These are phyloP conservation scores for Carex kokanica DNA, from an alignment of 176 grass and related monocot species.

Conservation along the genomic window DNA sequence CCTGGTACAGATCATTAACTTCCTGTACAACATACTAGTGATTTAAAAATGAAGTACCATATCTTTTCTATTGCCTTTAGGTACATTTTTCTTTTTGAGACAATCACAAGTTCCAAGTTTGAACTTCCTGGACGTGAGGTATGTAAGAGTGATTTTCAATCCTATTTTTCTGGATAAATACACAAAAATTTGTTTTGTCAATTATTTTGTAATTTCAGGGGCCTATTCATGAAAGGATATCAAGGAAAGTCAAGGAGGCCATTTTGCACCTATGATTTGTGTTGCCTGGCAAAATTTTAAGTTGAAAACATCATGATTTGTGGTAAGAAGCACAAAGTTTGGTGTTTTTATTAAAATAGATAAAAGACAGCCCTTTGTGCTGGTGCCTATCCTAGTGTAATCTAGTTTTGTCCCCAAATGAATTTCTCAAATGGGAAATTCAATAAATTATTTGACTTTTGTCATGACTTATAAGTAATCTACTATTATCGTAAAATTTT, in stretches of 20 bases:
- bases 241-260: slow-evolving; percentile 60
- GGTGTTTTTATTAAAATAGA: neutral
- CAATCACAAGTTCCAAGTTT: slow-evolving; percentile 71
- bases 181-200: slow-evolving; percentile 4
- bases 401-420: no score
- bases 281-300: neutral
- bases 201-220: slow-evolving; percentile 45
- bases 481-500: neutral
- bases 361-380: neutral
- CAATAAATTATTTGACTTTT: no score
- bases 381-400: neutral
- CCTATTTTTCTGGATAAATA: slow-evolving; percentile 12
- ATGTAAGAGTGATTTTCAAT: neutral
- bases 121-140: slow-evolving; percentile 67
- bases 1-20: neutral
- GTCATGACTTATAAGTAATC: no score
- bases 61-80: slow-evolving; percentile 26
- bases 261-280: slow-evolving; percentile 42
- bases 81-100: slow-evolving; percentile 93
- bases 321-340: no score
- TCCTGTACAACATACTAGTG: neutral
- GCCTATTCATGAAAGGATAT: slow-evolving; percentile 77
- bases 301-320: neutral
- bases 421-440: no score
- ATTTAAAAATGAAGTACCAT: neutral